phyloP scores from a whole-genome alignment of 2,329 filamentous ascomycete species.

The Tolypocladium nubicola region DNA sequence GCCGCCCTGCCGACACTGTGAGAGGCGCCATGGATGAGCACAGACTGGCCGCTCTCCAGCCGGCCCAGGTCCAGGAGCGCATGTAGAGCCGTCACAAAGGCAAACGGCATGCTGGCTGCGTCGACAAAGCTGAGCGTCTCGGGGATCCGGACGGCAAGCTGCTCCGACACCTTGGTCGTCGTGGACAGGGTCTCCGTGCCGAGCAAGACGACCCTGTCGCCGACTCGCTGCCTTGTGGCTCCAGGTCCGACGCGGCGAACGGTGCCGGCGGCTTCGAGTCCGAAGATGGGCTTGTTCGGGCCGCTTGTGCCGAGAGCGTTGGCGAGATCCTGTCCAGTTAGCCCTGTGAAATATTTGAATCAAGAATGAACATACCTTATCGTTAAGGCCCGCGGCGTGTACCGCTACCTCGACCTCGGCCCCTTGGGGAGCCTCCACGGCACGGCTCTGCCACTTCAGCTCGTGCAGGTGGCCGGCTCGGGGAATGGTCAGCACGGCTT shows the following conservation, averaged over 20 bases:
- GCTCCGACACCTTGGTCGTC: neutral
- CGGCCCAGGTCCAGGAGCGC: too few species aligned
- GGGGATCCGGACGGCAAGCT: neutral
- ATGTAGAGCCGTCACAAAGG: neutral
- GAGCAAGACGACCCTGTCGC: neutral
- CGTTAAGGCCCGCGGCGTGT: slow-evolving; percentile 23
- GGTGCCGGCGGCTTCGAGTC: neutral
- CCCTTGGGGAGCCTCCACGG: neutral
- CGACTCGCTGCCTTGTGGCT: neutral
- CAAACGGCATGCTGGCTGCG: neutral
- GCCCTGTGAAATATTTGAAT: too few species aligned
- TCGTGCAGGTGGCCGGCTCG: neutral
- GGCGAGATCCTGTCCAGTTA: neutral
- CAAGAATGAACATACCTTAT: neutral
- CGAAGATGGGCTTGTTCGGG: neutral
- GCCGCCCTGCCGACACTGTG: too few species aligned
- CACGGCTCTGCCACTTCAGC: neutral
- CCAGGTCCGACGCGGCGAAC: neutral
- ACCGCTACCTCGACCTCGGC: slow-evolving; percentile 22
- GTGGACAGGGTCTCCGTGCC: neutral
- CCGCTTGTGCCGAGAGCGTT: neutral
- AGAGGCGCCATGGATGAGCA: too few species aligned
- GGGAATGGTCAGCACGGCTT: too few species aligned
- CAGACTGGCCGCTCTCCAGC: too few species aligned
- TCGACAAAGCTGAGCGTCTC: neutral